phyloP scores from a whole-genome alignment of 331 rosid genomes.

The Ulmus americana region DNA sequence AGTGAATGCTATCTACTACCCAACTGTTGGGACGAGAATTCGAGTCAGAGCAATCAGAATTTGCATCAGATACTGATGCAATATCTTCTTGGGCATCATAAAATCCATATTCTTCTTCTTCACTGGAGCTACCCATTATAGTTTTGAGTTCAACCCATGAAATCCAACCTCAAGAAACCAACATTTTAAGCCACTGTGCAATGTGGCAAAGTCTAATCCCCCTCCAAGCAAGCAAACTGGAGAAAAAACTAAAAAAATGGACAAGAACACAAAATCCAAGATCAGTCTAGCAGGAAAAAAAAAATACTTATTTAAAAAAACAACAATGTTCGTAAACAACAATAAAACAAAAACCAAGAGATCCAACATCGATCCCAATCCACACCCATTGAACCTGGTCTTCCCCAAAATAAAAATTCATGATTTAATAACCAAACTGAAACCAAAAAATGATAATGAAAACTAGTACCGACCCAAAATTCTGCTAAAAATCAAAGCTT shows the following conservation, averaged over 20 bases:
- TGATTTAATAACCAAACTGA: slow-evolving; percentile 14
- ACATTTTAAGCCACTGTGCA: slow-evolving; percentile 44
- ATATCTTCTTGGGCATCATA: slow-evolving; percentile 82
- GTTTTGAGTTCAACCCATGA: slow-evolving; percentile 75
- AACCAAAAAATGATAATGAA: slow-evolving; percentile 4
- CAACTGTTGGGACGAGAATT: slow-evolving; percentile 21
- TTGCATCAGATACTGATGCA: slow-evolving; percentile 42
- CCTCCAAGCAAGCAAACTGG: slow-evolving; percentile 48
- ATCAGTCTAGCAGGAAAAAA: slow-evolving; percentile 35
- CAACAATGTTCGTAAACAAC: slow-evolving; percentile 26
- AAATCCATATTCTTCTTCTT: slow-evolving; percentile 57
- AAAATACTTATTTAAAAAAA: slow-evolving; percentile 34
- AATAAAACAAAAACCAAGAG: slow-evolving; percentile 51
- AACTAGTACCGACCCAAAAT: slow-evolving; percentile 25
- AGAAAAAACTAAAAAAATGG: slow-evolving; percentile 29
- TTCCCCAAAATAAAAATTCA: slow-evolving; percentile 22
- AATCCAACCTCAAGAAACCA: slow-evolving; percentile 51
- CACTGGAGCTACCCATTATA: slow-evolving; percentile 76
- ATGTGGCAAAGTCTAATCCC: slow-evolving; percentile 34
- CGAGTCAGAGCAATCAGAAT: slow-evolving; percentile 28
- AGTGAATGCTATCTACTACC: slow-evolving; percentile 30
- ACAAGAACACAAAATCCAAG: slow-evolving; percentile 47
- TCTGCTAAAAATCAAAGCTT: slow-evolving; percentile 22
- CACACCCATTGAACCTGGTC: slow-evolving; percentile 66
- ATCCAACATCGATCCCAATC: slow-evolving; percentile 94